Evolutionary conservation across 2,329 filamentous ascomycete genomes (phyloP).

Genomic region (Acephala macrosclerotiorum): DNA sequence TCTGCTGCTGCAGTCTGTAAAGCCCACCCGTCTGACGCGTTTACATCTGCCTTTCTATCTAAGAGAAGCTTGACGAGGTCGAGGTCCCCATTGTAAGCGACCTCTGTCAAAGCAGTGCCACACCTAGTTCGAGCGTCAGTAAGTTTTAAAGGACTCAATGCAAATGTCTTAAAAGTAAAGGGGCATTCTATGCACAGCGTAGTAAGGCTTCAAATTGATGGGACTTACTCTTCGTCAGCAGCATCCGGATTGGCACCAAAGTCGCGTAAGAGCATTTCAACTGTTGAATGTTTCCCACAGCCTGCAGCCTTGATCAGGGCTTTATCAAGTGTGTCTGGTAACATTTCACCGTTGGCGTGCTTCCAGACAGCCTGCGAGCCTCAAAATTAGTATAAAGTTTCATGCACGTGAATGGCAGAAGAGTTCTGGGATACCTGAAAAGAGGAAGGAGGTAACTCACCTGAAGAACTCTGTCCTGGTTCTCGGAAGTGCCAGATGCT

Average conservation of each 20-base stretch:
- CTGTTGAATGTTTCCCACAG: neutral
- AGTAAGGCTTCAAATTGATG: neutral
- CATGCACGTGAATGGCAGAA: no score
- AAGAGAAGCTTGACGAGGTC: neutral
- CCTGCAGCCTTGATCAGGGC: neutral
- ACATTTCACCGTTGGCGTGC: neutral
- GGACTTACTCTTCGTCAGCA: constrained; percentile 2
- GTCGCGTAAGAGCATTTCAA: neutral
- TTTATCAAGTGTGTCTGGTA: neutral
- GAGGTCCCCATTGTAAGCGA: neutral
- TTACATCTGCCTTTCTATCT: constrained; percentile 4
- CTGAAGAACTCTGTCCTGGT: neutral
- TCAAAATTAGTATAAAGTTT: no score
- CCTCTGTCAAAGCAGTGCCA: constrained; percentile 6
- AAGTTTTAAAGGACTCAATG: neutral
- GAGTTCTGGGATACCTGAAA: no score
- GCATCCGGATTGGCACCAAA: constrained; percentile 8
- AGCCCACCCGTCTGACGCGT: neutral
- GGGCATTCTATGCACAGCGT: neutral
- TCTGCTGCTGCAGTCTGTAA: constrained; percentile 6
- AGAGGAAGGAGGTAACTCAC: no score
- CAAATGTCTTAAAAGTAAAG: neutral
- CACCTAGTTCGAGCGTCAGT: neutral
- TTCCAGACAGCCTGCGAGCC: neutral
- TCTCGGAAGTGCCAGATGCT: neutral